These are phyloP conservation scores for Penicillium polonicum DNA, from an alignment of 2,329 filamentous ascomycete species.

Conservation along the genomic window DNA sequence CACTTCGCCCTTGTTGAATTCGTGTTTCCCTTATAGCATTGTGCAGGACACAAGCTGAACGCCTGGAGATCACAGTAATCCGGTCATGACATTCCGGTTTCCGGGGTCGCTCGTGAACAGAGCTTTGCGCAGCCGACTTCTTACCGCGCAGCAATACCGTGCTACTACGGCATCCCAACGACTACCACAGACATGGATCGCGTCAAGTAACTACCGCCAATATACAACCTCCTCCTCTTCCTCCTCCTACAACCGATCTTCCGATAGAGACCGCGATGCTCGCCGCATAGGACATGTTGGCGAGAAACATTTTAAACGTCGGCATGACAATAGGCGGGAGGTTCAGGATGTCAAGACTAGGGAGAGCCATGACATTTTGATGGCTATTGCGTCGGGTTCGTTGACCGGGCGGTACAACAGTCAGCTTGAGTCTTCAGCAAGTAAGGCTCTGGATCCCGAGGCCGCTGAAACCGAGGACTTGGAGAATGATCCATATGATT, in stretches of 20 bases:
- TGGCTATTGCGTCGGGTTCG: constrained; percentile 7
- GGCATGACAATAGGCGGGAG: neutral
- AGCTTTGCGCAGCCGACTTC: constrained; percentile 23
- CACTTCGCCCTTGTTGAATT: neutral
- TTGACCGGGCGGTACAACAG: neutral
- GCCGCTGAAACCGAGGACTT: neutral
- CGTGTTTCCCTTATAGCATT: neutral
- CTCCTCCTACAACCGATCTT: neutral
- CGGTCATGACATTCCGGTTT: constrained; percentile 18
- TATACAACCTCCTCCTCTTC: too few relatives aligned
- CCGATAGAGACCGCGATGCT: neutral
- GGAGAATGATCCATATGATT: neutral
- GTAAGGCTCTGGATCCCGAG: neutral
- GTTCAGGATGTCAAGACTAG: neutral
- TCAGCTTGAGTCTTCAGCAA: constrained; percentile 2
- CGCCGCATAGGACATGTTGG: neutral
- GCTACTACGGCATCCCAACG: constrained; percentile 1
- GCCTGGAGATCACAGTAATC: neutral
- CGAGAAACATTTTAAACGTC: neutral
- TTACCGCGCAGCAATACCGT: constrained; percentile 11
- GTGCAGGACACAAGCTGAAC: constrained; percentile 1
- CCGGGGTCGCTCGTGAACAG: constrained; percentile 21
- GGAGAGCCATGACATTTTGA: neutral
- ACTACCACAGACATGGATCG: neutral
- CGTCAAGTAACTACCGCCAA: neutral